Percentiles rank a stretch among this genome's conserved stretches.
Conservation (phyloP, 2,329 filamentous ascomycete genomes). For the Trichoderma sp. region DNA sequence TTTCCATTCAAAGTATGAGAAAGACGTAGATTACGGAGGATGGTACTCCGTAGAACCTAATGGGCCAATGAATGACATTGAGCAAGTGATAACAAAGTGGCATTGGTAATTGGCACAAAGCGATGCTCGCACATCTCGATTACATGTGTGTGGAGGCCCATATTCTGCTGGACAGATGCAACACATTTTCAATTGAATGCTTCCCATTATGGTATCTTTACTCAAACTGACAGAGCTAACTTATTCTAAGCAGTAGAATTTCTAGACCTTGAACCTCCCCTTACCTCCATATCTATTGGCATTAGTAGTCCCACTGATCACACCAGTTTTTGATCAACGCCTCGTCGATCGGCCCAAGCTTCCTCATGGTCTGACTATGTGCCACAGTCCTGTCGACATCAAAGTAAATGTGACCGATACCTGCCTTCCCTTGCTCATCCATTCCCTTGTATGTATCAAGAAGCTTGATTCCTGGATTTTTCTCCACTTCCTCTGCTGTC, state of each 20-base stretch:
- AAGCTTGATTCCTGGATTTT: slow-evolving; percentile 51
- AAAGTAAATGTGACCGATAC: slow-evolving; percentile 32
- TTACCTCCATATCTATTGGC: background rate
- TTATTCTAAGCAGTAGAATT: background rate
- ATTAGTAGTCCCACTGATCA: slow-evolving; percentile 39
- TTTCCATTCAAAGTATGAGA: background rate
- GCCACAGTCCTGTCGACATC: slow-evolving; percentile 40
- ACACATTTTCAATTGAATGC: background rate
- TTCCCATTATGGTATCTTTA: background rate
- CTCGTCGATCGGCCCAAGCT: slow-evolving; percentile 40
- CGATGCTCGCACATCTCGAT: background rate
- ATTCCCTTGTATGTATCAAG: slow-evolving; percentile 45
- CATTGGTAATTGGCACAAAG: background rate
- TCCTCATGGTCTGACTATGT: slow-evolving; percentile 42
- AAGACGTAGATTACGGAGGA: background rate
- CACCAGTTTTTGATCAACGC: slow-evolving; percentile 49
- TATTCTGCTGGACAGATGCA: background rate
- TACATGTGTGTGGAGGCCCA: background rate
- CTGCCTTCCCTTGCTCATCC: slow-evolving; percentile 2
- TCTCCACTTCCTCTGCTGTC: slow-evolving; percentile 35
- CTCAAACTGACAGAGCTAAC: background rate
- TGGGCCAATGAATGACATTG: background rate
- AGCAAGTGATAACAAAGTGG: background rate
- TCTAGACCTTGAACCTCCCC: background rate
- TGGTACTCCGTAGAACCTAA: background rate